phyloP scores from a whole-genome alignment of 2,329 filamentous ascomycete species.

The Fusarium agapanthi region DNA sequence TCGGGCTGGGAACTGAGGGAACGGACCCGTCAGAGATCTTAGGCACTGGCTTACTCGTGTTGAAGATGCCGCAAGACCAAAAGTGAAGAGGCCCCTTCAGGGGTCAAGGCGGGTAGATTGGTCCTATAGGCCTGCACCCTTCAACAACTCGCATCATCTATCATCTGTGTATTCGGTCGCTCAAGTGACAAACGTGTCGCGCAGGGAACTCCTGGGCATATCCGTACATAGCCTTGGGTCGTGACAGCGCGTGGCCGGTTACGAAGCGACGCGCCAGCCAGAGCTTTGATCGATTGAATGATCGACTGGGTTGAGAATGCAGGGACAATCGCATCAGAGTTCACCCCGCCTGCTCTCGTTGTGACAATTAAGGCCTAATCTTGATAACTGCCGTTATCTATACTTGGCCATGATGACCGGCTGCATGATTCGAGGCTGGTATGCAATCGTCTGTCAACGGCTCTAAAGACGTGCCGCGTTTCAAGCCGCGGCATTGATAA shows the following conservation, averaged over 20 bases:
- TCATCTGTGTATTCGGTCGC: constrained; percentile 32
- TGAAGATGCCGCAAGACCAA: no score
- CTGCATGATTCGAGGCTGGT: constrained; percentile 21
- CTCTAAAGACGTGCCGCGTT: constrained; percentile 30
- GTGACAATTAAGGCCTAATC: not conserved
- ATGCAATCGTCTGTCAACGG: not conserved
- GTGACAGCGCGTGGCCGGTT: constrained; percentile 27
- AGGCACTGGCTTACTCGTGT: constrained; percentile 18
- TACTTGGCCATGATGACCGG: not conserved
- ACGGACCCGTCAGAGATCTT: constrained; percentile 37
- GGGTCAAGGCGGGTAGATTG: no score
- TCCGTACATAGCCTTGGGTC: constrained; percentile 4
- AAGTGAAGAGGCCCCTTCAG: no score
- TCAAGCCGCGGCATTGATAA: constrained; percentile 21
- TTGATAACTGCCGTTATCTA: not conserved
- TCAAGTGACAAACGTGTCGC: constrained; percentile 33
- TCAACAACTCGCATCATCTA: constrained; percentile 34
- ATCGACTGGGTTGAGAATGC: constrained; percentile 11
- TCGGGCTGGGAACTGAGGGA: constrained; percentile 8
- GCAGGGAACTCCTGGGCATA: constrained; percentile 37
- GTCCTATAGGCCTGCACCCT: no score
- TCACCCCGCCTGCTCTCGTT: constrained; percentile 23
- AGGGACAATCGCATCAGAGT: constrained; percentile 26
- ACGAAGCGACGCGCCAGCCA: constrained; percentile 30
- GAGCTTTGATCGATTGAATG: constrained; percentile 5